A percentile compares a stretch with the other conserved stretches of the same genome.
Conservation (phyloP, 805 yeast genomes). For the Clavispora carvajalis region DNA sequence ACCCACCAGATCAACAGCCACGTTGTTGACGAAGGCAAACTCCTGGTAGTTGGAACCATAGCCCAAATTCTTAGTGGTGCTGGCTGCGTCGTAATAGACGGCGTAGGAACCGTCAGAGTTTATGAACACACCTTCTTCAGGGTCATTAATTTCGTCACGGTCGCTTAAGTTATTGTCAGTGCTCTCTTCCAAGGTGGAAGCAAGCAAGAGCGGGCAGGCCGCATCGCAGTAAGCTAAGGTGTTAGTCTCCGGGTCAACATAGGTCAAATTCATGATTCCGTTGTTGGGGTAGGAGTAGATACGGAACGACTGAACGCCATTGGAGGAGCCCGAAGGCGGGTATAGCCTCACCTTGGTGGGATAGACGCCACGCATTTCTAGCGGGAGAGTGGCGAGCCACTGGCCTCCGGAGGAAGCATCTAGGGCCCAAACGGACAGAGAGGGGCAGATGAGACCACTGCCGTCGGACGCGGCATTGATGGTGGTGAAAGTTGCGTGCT, state of each 20-base stretch:
- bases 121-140: constrained; percentile 26
- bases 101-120: constrained; percentile 31
- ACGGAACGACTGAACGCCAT: constrained; percentile 61
- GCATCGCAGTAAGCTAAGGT: constrained; percentile 71
- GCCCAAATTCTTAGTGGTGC: constrained; percentile 32
- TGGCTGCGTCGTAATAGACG: constrained; percentile 29
- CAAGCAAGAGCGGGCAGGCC: constrained; percentile 68
- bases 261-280: constrained; percentile 89
- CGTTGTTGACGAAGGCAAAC: constrained; percentile 68
- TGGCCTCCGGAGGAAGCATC: constrained; percentile 49
- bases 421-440: constrained; percentile 50
- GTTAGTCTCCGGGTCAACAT: constrained; percentile 68
- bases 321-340: constrained; percentile 46
- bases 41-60: constrained; percentile 62
- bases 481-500: constrained; percentile 49
- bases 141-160: constrained; percentile 5
- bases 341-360: constrained; percentile 75
- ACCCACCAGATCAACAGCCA: constrained; percentile 57
- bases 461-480: constrained; percentile 34
- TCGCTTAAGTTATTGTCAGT: constrained; percentile 21
- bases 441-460: constrained; percentile 54
- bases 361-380: constrained; percentile 33
- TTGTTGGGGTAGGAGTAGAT: constrained; percentile 71
- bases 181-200: constrained; percentile 27
- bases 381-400: constrained; percentile 58